Base-by-base conservation (phyloP, 2,329 filamentous ascomycete genomes). In the Aspergillus aculeatus region DNA sequence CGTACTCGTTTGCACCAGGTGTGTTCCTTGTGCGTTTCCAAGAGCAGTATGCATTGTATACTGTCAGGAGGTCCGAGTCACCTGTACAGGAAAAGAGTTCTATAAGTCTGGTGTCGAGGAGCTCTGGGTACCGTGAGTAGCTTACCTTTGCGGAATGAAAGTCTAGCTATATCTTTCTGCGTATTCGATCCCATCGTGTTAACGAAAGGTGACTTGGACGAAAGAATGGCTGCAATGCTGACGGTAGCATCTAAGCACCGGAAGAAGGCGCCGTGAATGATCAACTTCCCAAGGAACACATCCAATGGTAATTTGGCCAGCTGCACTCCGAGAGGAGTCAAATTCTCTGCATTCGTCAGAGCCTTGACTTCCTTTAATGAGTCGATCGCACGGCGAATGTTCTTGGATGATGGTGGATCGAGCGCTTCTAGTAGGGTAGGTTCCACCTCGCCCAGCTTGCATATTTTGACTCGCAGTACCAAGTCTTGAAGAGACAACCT, bases 381-480 rank as follows among this genome's bases (percentile, higher is more conserved):
- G 73, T 98, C 94, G 57, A 99, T 89, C 1, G 95, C 94, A 38
- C 94, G 87, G 24, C 92, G 89, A 51, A 99, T 96, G 67, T 98
- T 99, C 78, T 94, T 96, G 0, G 90, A 83, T 0, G 90, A 93
- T 0, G 95, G 95, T 0, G 94, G 89, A 71, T 99, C 95, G 16
- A 99, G 82, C 3, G 95, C 95, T 74, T 93, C 87, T 23, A 89
- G 85, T 10, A 99, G 82, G 0, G 93, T 97, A 67, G 94, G 86
- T 72, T 98, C 94, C 56, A 98, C 96, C 47, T 91, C 89, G 11
- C 95, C 95, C 48, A 99, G 85, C 71, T 96, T 96, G 81, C 94
- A 99, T 50, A 97, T 96, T 78, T 99, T 99, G 65, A 98, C 93
- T 9, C 95, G 88, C 73, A 99, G 93, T 5, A 96, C 92, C 11